Evolutionary conservation across 2,329 filamentous ascomycete genomes (phyloP), one percentile per base, ranked within the genome.

Genomic region (Venturia carpophila): DNA sequence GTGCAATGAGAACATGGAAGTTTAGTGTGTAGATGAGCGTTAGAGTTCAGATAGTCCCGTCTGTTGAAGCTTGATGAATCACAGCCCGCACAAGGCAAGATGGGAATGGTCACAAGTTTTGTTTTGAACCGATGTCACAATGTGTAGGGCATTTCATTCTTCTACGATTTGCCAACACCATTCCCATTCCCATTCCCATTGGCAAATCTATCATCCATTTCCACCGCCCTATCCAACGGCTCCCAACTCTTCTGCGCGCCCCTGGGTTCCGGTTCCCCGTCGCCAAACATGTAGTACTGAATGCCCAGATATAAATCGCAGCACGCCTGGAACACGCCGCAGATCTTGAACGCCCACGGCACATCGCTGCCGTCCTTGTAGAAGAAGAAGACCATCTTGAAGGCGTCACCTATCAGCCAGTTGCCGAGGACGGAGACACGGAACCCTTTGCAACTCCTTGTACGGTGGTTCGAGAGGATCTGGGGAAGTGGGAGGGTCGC

Each of bases 401-500:
- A 91, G 10, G 84, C 80, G 75, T 95, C 90, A 67, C 90, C 90
- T 2, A 88, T 77, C 64, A 95, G 79, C 90, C 90, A 95, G 74
- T 87, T 91, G 37, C 81, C 83, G 66, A 94, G 78, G 5, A 95
- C 87, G 7, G 87, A 91, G 13, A 91, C 72, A 19, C 90, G 83
- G 76, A 95, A 91, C 6, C 90, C 90, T 74, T 86, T 88, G 79
- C 88, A 91, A 1, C 89, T 91, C 67, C 83, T 80, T 5, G 84
- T 82, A 42, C 83, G 82, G 68, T 83, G 80, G 73, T 94, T 94
- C 55, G 88, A 79, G 61, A 90, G 72, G 39, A 94, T 87, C 75
- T 95, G 90, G 0, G 90, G 90, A 13, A 94, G 79, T 3, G 90
- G 90, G 34, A 95, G 83, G n/a, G 85, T 89, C 9, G 90, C 90